Conservation (phyloP, 1,284 basidiomycete species). For the Austroboletus niveus region DNA sequence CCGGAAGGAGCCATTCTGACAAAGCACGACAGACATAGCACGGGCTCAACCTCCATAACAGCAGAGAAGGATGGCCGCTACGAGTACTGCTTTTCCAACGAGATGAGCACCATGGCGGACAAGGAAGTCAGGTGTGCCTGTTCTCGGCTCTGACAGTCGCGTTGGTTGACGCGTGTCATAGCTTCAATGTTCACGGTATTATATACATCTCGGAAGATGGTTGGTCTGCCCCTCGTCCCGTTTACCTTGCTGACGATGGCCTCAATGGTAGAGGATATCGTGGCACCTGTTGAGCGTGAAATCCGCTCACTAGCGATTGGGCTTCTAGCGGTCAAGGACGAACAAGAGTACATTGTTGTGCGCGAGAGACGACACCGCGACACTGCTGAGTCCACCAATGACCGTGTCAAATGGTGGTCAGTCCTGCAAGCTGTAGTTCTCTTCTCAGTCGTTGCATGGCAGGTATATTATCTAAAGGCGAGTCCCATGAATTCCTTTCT, state of each 20-base stretch:
- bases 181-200: slow-evolving; percentile 98
- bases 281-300: slow-evolving; percentile 95
- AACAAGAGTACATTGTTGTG: slow-evolving; percentile 98
- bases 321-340: slow-evolving; percentile 92
- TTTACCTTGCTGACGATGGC: slow-evolving; percentile 18
- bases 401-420: slow-evolving; percentile 99
- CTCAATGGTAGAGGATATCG: slow-evolving; percentile 51
- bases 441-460: slow-evolving; percentile 91
- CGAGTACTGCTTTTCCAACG: slow-evolving; percentile 98
- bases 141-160: not conserved
- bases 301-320: slow-evolving; percentile 87
- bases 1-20: slow-evolving; percentile 69
- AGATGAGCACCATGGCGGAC: slow-evolving; percentile 93
- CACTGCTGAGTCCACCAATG: slow-evolving; percentile 93
- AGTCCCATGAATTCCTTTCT: slow-evolving; percentile 20
- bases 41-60: slow-evolving; percentile 87
- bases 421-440: slow-evolving; percentile 87
- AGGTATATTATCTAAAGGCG: slow-evolving; percentile 96
- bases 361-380: slow-evolving; percentile 92
- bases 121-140: slow-evolving; percentile 81
- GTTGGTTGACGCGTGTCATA: slow-evolving; percentile 32
- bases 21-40: slow-evolving; percentile 84
- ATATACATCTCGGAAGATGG: slow-evolving; percentile 90
- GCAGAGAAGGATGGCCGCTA: slow-evolving; percentile 86
- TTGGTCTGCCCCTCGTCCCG: slow-evolving; percentile 28